A percentile compares a stretch with the other conserved stretches of the same genome.
Evolutionary conservation across 225 moss, liverwort and hornwort genomes (phyloP).

Genomic region (Marchantia polymorpha): DNA sequence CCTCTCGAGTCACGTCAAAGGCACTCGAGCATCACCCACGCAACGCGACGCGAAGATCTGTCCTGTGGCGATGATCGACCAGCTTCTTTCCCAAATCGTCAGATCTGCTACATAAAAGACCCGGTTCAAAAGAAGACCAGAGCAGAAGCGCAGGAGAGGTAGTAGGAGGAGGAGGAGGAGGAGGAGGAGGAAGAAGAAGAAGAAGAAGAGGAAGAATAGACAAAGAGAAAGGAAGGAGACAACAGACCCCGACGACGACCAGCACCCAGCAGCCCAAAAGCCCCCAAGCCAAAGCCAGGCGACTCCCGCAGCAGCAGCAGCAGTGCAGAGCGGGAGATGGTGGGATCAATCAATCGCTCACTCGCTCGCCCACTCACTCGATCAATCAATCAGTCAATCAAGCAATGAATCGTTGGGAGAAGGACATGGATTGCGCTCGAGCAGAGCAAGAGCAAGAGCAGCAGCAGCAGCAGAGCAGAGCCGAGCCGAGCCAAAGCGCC

Average conservation of each 20-base stretch:
- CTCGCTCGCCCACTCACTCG: neutral
- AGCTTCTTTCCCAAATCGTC: neutral
- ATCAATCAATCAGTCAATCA: neutral
- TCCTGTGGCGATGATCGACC: neutral
- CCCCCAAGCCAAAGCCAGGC: too few species aligned
- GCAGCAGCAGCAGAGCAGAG: neutral
- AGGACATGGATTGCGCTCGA: conserved; percentile 1
- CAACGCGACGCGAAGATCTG: neutral
- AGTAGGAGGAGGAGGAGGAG: too few species aligned
- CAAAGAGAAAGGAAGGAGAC: neutral
- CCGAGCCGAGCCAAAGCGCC: conserved; percentile 5
- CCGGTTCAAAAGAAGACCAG: neutral
- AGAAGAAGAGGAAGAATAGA: too few species aligned
- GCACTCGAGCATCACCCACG: neutral
- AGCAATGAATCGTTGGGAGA: neutral
- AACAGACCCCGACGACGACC: neutral
- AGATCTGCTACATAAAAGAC: neutral
- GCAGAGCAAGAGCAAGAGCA: too few species aligned
- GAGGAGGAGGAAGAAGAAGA: too few species aligned
- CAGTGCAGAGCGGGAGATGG: neutral
- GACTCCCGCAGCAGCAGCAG: too few species aligned
- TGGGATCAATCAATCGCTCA: neutral
- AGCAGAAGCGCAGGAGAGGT: too few species aligned
- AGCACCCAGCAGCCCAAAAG: neutral
- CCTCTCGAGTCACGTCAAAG: neutral